Evolutionary conservation across 2,329 filamentous ascomycete genomes (phyloP).

Genomic region (Trichoderma polysporum): DNA sequence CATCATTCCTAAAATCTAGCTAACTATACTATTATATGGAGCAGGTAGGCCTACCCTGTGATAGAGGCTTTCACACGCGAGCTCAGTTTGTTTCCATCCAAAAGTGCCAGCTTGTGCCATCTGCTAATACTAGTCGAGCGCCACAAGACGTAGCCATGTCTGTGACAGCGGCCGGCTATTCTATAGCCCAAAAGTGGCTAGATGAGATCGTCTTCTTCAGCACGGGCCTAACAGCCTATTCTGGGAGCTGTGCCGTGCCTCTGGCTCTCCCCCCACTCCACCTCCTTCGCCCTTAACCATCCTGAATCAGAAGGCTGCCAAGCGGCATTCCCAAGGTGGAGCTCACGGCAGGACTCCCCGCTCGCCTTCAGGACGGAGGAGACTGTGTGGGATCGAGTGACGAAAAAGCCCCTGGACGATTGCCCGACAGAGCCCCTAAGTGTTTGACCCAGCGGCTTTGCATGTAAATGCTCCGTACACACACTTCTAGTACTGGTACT

Average conservation of each 20-base stretch:
- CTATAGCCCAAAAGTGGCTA: conserved; percentile 12
- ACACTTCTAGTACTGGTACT: not conserved
- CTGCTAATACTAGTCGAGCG: not conserved
- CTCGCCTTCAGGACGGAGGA: conserved; percentile 7
- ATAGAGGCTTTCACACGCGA: not conserved
- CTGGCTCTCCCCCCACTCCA: conserved; percentile 11
- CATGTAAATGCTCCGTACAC: not conserved
- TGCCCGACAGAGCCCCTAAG: conserved; percentile 12
- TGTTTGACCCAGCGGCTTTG: conserved; percentile 15
- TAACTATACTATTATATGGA: not conserved
- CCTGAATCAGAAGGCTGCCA: conserved; percentile 11
- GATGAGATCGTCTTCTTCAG: conserved; percentile 20
- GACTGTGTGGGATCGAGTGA: conserved; percentile 13
- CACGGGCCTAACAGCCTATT: conserved; percentile 17
- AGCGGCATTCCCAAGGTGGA: not conserved
- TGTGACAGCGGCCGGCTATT: conserved; percentile 16
- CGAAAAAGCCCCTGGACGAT: conserved; percentile 10
- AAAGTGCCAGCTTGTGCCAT: conserved; percentile 6
- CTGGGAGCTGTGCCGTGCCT: conserved; percentile 16
- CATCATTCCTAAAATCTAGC: not conserved
- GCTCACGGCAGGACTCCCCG: not conserved
- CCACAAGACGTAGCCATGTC: not conserved
- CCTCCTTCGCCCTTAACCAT: not conserved
- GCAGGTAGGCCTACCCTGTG: not conserved
- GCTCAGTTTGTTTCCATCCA: not conserved